Evolutionary conservation across 257 asterid species (phyloP), one percentile per base, ranked within the genome.

Genomic region (Jacaranda copaia): DNA sequence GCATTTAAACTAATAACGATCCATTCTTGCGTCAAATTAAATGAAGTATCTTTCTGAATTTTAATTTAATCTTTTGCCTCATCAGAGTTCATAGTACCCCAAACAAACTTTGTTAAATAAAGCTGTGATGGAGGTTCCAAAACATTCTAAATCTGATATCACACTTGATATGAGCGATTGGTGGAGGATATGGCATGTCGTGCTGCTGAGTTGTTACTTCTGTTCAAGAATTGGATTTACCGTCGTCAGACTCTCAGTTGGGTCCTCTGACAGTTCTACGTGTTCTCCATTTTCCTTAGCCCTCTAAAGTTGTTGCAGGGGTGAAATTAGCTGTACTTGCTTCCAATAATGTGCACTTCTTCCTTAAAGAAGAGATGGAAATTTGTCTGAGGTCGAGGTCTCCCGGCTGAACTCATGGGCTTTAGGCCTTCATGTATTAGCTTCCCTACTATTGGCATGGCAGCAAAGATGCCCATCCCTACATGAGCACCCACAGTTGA

Each of bases 321-420:
- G 79, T 67, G 73, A 68, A 56, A 77, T 72, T 71, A 71, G 53
- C 38, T 72, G 70, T 76, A 20, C 68, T 82, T 78, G 38, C 83
- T 75, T 76, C 80, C 81, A 68, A 70, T 73, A 79, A 95, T 98
- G 99, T 95, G 92, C 98, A 91, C 88, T 91, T 95, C 88, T 93
- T 93, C 83, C 94, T 95, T 71, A 95, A 95, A 87, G 98, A 82
- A 88, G 89, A 87, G 97, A 93, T 77, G 93, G 94, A 46, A 91
- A 93, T 87, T 89, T 91, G 76, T 84, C 98, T 4, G 98, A 95
- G 80, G 85, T 74, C 77, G 98, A 95, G 84, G 91, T 95, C 78
- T 90, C 97, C 83, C 85, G 96, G 88, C 89, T 95, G 81, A 95
- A 93, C 76, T 84, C 97, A 48, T 95, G 99, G 99, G 99, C 99